phyloP scores from a whole-genome alignment of 306 rosid genomes.

The Begonia fuchsioides region DNA sequence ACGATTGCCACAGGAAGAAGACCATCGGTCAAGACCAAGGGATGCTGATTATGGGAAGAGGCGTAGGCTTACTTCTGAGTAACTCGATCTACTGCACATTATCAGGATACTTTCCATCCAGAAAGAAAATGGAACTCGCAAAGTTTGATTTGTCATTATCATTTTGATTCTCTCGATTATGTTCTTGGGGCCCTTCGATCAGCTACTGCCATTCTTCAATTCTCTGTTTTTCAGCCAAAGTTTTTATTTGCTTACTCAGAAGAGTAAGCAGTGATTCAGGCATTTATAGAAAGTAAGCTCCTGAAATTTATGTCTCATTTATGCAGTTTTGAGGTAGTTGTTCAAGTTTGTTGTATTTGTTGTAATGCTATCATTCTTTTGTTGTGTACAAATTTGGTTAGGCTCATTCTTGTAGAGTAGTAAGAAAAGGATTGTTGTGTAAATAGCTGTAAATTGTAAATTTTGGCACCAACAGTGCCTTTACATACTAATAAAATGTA shows the following conservation, averaged over 20 bases:
- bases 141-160: conserved; percentile 21
- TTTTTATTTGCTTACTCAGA: conserved; percentile 21
- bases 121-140: conserved; percentile 15
- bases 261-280: conserved; percentile 18
- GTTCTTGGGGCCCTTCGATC: conserved; percentile 27
- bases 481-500: too few species aligned
- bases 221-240: conserved; percentile 12
- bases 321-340: too few species aligned
- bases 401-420: too few species aligned
- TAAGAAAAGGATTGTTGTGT: too few species aligned
- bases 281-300: too few species aligned
- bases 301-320: too few species aligned
- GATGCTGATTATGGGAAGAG: conserved; percentile 96
- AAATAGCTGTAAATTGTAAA: too few species aligned
- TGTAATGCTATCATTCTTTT: too few species aligned
- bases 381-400: too few species aligned
- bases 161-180: conserved; percentile 27
- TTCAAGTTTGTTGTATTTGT: too few species aligned
- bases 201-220: conserved; percentile 22
- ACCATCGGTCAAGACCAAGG: conserved; percentile 70
- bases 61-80: conserved; percentile 79
- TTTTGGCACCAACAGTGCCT: too few species aligned
- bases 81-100: too few species aligned
- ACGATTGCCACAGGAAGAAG: conserved; percentile 59
- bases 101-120: conserved; percentile 13